Conservation (phyloP, 2,329 filamentous ascomycete genomes). For the Xylaria sp. region DNA sequence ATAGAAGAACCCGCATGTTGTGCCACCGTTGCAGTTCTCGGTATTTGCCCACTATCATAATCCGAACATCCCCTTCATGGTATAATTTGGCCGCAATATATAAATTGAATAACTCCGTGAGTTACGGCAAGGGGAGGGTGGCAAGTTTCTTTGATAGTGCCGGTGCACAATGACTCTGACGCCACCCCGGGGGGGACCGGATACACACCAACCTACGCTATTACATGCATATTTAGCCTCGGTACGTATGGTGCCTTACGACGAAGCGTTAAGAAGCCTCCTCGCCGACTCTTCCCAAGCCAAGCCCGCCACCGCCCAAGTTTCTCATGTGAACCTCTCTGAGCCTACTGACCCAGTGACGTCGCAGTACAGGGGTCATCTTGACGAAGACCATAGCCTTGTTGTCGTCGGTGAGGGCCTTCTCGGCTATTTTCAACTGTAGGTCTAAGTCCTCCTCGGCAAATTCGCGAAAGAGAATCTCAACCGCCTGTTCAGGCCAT, state of each 20-base stretch:
- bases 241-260: background rate
- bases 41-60: background rate
- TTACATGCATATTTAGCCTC: background rate
- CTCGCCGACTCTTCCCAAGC: constrained; percentile 47
- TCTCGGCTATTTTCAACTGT: constrained; percentile 69
- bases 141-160: background rate
- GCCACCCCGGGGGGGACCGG: background rate
- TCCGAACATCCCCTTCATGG: background rate
- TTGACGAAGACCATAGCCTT: constrained; percentile 72
- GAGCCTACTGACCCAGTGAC: constrained; percentile 66
- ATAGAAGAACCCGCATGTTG: background rate
- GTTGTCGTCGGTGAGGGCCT: constrained; percentile 66
- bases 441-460: constrained; percentile 66
- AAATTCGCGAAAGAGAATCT: constrained; percentile 69
- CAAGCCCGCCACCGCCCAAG: constrained; percentile 47
- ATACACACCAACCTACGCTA: background rate
- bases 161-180: background rate
- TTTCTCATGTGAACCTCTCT: constrained; percentile 58
- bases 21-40: background rate
- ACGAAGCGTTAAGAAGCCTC: constrained; percentile 29
- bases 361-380: constrained; percentile 63
- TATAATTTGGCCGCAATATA: background rate
- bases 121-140: background rate
- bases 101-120: background rate
- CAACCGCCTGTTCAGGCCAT: constrained; percentile 68